Evolutionary conservation across 805 yeast genomes (phyloP), one percentile per base, ranked within the genome.

Genomic region (Yarrowia alimentaria): DNA sequence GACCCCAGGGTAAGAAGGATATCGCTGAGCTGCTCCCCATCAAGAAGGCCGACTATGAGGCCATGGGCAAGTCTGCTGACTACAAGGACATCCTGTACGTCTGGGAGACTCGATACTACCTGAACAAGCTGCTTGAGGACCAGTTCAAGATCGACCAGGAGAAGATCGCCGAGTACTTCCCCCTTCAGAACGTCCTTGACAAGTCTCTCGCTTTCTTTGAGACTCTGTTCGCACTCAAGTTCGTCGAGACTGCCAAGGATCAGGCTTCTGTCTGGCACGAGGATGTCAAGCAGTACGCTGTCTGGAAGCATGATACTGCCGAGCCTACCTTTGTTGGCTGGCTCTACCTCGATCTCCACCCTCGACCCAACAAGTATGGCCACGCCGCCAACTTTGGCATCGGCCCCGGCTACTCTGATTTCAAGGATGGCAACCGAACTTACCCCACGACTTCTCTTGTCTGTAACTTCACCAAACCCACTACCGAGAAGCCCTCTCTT

Each of bases 301-400:
- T 62, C 48, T 85, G 86, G 83, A 74, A 76, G 55, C 67, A 75
- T 60, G 86, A 81, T 57, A 61, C 63, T 24, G 58, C 63, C 14
- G 37, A 30, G 35, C 47, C 47, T 12, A 76, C 71, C 54, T 86
- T 87, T 67, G 76, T 79, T 54, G 95, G 95, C 21, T 84, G 86
- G 78, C 67, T 87, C 42, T 83, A 80, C 66, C 79, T 87, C 56
- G 95, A 87, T 65, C 69, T 86, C 60, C 90, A 85, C 65, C 95
- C 95, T 57, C 77, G 95, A 62, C 83, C 81, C 52, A 91, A 91
- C 59, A 87, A 87, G 65, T 87, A 85, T 67, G 85, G 89, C 1
- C 95, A 87, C 64, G 95, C 95, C 34, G 95, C 95, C 6, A 83
- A 83, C 63, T 86, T 87, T 62, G 82, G 81, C 13, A 64, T 85